Evolutionary conservation across 345 rosid genomes (phyloP).

Genomic region (Clarkia xantiana): DNA sequence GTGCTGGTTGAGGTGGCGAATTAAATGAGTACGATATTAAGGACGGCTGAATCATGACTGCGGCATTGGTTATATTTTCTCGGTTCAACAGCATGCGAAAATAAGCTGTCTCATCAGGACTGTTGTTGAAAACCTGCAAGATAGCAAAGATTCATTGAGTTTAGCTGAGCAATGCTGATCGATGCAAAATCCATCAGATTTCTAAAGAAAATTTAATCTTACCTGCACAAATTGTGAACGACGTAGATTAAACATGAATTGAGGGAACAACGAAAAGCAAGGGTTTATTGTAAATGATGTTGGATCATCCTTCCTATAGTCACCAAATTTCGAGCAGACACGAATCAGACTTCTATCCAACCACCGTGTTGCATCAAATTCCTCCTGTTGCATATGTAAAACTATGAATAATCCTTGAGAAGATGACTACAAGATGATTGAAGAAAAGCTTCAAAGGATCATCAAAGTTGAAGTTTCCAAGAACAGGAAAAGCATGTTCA

Average conservation of each 20-base stretch:
- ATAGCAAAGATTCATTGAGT: not conserved
- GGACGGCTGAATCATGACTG: slow-evolving; percentile 97
- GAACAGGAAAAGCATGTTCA: no score
- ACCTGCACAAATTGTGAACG: slow-evolving; percentile 99
- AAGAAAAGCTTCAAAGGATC: no score
- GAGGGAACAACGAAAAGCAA: slow-evolving; percentile 91
- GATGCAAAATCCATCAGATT: not conserved
- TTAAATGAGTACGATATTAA: slow-evolving; percentile 67
- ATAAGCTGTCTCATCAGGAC: slow-evolving; percentile 98
- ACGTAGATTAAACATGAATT: slow-evolving; percentile 90
- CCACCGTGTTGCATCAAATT: slow-evolving; percentile 98
- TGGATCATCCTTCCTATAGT: slow-evolving; percentile 92
- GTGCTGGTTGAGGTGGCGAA: slow-evolving; percentile 71
- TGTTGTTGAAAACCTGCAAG: slow-evolving; percentile 83
- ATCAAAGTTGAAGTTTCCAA: no score
- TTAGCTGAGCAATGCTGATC: not conserved
- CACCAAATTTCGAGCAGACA: slow-evolving; percentile 86
- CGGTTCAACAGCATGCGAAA: slow-evolving; percentile 86
- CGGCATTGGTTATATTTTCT: slow-evolving; percentile 83
- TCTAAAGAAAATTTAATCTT: slow-evolving; percentile 5
- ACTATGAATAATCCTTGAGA: not conserved
- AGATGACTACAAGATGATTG: not conserved
- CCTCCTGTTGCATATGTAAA: slow-evolving; percentile 48
- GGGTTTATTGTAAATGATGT: slow-evolving; percentile 80
- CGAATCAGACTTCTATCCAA: slow-evolving; percentile 90